A percentile compares a stretch with the other conserved stretches of the same genome.
Conservation (phyloP, 1,139 yeast genomes). For the Arxiozyma slooffiae region DNA sequence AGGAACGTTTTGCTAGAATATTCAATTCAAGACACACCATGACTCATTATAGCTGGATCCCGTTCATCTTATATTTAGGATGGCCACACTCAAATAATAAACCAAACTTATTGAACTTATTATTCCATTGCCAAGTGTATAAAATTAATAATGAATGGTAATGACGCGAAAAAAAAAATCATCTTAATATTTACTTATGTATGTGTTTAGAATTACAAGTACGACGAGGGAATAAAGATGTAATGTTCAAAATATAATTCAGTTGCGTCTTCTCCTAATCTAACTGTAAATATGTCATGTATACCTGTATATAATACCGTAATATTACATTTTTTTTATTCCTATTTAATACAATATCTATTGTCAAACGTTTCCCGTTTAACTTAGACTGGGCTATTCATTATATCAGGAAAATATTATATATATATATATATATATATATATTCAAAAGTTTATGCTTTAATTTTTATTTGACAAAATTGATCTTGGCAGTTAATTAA, state of each 20-base stretch:
- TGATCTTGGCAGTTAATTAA: constrained; percentile 2
- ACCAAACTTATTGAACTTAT: constrained; percentile 58
- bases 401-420: too few relatives aligned
- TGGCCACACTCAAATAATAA: constrained; percentile 81
- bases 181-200: constrained; percentile 5
- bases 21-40: constrained; percentile 76
- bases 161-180: too few relatives aligned
- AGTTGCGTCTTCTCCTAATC: not conserved
- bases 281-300: too few relatives aligned
- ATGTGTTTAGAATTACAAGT: not conserved
- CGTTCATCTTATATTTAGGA: constrained; percentile 85
- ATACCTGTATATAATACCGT: too few relatives aligned
- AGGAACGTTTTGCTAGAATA: constrained; percentile 80
- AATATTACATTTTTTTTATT: too few relatives aligned
- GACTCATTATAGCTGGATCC: constrained; percentile 95
- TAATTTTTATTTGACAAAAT: constrained; percentile 1
- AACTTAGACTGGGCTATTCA: too few relatives aligned
- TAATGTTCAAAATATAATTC: too few relatives aligned
- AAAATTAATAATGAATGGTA: constrained; percentile 27
- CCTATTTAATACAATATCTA: too few relatives aligned
- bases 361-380: too few relatives aligned
- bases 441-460: constrained; percentile 1
- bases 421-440: too few relatives aligned
- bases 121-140: constrained; percentile 57
- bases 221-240: not conserved